A percentile compares a stretch with the other conserved stretches of the same genome.
Evolutionary conservation across 768 basidiomycete species (phyloP).

Genomic region (Termitomyces sp.): DNA sequence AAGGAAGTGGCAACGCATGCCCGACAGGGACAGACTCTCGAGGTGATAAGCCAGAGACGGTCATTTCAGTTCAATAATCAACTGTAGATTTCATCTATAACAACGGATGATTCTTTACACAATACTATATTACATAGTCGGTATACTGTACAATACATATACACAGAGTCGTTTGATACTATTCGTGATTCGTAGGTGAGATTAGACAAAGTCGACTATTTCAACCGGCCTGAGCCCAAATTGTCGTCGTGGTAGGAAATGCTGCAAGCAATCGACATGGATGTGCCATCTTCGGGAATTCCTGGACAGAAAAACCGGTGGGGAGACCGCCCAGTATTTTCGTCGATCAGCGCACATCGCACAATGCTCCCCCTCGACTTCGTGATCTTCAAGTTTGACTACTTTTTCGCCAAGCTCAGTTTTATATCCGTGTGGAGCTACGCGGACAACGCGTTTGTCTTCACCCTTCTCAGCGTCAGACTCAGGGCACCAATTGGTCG

Average conservation of each 20-base stretch:
- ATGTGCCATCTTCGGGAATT: slow-evolving; percentile 14
- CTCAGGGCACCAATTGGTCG: slow-evolving; percentile 1
- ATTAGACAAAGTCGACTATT: slow-evolving; percentile 8
- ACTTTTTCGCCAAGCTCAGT: not conserved
- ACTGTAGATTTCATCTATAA: not conserved
- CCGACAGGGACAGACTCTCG: not conserved
- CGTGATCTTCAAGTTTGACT: not conserved
- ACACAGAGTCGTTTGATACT: not conserved
- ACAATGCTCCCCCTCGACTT: slow-evolving; percentile 4
- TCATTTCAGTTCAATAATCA: not conserved
- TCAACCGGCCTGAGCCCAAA: slow-evolving; percentile 11
- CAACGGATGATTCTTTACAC: not conserved
- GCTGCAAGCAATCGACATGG: slow-evolving; percentile 12
- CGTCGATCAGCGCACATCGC: slow-evolving; percentile 12
- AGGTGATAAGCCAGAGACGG: not conserved
- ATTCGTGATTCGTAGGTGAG: not conserved
- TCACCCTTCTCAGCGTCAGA: not conserved
- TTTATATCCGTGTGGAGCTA: not conserved
- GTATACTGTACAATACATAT: not conserved
- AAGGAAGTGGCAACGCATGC: not conserved
- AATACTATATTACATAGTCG: not conserved
- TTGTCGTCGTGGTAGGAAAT: slow-evolving; percentile 12
- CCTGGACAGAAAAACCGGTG: slow-evolving; percentile 12
- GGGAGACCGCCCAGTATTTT: slow-evolving; percentile 13
- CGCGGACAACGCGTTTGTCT: not conserved